Evolutionary conservation across 2,329 filamentous ascomycete species (phyloP), one percentile per base, ranked within the genome.

Genomic region (Cercospora sp.): DNA sequence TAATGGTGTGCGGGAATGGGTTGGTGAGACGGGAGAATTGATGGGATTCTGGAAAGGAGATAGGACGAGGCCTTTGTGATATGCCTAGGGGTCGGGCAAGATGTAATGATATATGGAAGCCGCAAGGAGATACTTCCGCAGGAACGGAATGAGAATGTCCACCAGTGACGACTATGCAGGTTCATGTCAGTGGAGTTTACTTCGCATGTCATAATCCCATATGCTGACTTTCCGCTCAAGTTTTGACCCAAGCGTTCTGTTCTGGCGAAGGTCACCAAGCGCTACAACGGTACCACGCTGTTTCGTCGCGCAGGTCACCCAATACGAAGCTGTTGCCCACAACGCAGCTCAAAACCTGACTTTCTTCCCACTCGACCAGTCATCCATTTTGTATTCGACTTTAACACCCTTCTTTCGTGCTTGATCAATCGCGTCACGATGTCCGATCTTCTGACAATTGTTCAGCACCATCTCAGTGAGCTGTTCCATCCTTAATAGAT

Each of bases 41-140:
- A 84, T 90, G 84, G 88, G 88, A 0, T 80, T 89, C 49, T 88
- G 87, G 86, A 85, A 83, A 72, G 86, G 85, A 2, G 87, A 89
- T 68, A 83, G 82, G 71, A 85, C 85, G 60, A 84, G 85, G 73
- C 82, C 81, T n/a, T 66, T 77, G 70, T 77, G 72, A 77, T 57
- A 21, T 34, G n/a, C 4, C 0, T 28, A 26, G 12, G 9, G 1
- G 7, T 53, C 4, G 21, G 13, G 21, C 6, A n/a, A 16, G 24
- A 28, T 55, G 49, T 55, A 40, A 55, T 53, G 18, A 65, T 40
- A 67, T 32, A 60, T 28, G 18, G 26, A 30, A 18, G 28, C 28
- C 16, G 30, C 30, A 59, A 9, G 28, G 12, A 32, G 4, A 1
- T 7, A 12, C 13, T 28, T 59, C 24, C 10, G 24, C 49, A 28